Conservation (phyloP, 352 stramenopile species). For the Globisporangium lucens region DNA sequence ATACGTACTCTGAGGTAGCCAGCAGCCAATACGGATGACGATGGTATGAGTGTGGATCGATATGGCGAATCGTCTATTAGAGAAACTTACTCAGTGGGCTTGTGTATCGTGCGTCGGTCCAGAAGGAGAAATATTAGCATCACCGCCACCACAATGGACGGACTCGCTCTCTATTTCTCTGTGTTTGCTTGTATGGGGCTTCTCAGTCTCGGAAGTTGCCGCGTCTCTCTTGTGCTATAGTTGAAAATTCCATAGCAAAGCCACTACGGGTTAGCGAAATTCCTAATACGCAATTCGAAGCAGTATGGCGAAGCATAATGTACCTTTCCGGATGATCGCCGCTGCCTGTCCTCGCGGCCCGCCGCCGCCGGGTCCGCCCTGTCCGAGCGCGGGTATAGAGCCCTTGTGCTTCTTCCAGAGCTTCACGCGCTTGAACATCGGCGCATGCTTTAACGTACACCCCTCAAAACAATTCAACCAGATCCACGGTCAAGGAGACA, state of each 20-base stretch:
- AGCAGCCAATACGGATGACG: not conserved
- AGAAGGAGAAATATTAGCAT: not conserved
- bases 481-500: slow-evolving; percentile 24
- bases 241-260: not conserved
- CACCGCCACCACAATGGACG: not conserved
- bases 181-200: not conserved
- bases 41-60: not conserved
- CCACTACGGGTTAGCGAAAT: not conserved
- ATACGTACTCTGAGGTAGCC: not conserved
- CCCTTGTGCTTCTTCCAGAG: slow-evolving; percentile 89
- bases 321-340: slow-evolving; percentile 80
- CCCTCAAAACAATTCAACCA: slow-evolving; percentile 13
- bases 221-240: slow-evolving; percentile 54
- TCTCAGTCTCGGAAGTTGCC: slow-evolving; percentile 32
- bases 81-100: not conserved
- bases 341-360: slow-evolving; percentile 69
- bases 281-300: not conserved
- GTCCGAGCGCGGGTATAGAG: slow-evolving; percentile 62
- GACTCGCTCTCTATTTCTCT: not conserved
- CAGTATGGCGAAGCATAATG: not conserved
- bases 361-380: slow-evolving; percentile 55
- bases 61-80: not conserved
- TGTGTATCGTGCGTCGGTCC: not conserved
- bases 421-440: slow-evolving; percentile 87
- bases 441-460: slow-evolving; percentile 81